Percentiles rank a stretch among this genome's conserved stretches.
Evolutionary conservation across 2,329 filamentous ascomycete genomes (phyloP).

Genomic region (Cladophialophora carrionii): DNA sequence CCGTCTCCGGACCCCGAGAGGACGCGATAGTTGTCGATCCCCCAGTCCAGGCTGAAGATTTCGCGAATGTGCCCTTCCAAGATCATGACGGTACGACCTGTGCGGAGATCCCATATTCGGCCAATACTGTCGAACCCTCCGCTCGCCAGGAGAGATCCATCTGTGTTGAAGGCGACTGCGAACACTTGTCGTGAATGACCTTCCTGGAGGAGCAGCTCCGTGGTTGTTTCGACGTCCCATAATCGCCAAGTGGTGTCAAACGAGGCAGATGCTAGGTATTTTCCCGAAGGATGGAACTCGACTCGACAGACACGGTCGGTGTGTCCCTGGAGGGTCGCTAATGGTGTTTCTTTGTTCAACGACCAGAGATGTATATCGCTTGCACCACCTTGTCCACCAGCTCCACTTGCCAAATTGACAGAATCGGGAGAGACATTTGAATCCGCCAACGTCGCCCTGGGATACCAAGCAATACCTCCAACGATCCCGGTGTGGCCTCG

Average conservation of each 20-base stretch:
- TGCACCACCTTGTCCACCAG: slow-evolving; percentile 67
- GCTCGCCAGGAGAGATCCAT: slow-evolving; percentile 86
- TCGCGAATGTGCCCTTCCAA: slow-evolving; percentile 91
- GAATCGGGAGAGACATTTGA: slow-evolving; percentile 71
- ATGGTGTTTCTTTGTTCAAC: slow-evolving; percentile 78
- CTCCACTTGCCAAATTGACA: slow-evolving; percentile 83
- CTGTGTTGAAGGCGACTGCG: slow-evolving; percentile 82
- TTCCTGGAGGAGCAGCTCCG: slow-evolving; percentile 85
- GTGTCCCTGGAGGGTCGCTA: slow-evolving; percentile 81
- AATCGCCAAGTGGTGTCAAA: slow-evolving; percentile 96
- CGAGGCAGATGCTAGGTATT: slow-evolving; percentile 87
- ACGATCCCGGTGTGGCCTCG: slow-evolving; percentile 87
- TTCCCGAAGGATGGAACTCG: slow-evolving; percentile 91
- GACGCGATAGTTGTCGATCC: slow-evolving; percentile 85
- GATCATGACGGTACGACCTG: slow-evolving; percentile 92
- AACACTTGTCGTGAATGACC: slow-evolving; percentile 95
- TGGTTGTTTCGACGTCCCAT: slow-evolving; percentile 87
- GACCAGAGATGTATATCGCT: slow-evolving; percentile 90
- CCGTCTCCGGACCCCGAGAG: slow-evolving; percentile 91
- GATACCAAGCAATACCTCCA: slow-evolving; percentile 88
- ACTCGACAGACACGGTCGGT: slow-evolving; percentile 84
- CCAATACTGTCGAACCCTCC: slow-evolving; percentile 95
- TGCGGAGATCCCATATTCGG: slow-evolving; percentile 91
- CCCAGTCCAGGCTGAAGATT: slow-evolving; percentile 92
- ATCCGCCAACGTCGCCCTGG: slow-evolving; percentile 73